A percentile compares a stretch with the other conserved stretches of the same genome.
phyloP scores from a whole-genome alignment of 73 alveolate species.

The Paramecium tetraurelia region DNA sequence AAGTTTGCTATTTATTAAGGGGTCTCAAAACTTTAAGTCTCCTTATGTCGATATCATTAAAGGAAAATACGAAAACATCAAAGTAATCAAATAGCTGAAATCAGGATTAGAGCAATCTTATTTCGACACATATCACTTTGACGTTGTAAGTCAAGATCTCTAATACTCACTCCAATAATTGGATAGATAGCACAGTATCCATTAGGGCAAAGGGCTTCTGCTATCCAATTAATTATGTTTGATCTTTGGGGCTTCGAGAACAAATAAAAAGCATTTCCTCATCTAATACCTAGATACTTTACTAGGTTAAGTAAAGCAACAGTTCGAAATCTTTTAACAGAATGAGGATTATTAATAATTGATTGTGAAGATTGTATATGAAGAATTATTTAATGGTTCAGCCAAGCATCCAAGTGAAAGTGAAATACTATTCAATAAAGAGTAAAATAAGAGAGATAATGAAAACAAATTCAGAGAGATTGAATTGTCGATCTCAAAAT shows the following conservation, averaged over 20 bases:
- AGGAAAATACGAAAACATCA: slow-evolving; percentile 13
- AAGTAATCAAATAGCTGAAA: not conserved
- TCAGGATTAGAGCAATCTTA: slow-evolving; percentile 8
- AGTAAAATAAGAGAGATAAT: not conserved
- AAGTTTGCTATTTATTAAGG: not conserved
- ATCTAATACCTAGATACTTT: not conserved
- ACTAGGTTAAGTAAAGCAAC: not conserved
- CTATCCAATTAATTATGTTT: not conserved
- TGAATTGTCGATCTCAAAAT: not conserved
- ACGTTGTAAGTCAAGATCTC: not conserved
- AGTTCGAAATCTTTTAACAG: not conserved
- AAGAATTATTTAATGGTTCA: not conserved
- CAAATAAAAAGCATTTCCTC: not conserved
- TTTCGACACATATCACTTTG: not conserved
- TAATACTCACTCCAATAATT: not conserved
- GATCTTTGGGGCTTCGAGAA: slow-evolving; percentile 8
- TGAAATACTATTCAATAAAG: not conserved
- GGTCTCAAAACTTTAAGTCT: not conserved
- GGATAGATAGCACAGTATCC: slow-evolving; percentile 11
- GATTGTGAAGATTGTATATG: not conserved
- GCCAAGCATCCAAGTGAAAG: not conserved
- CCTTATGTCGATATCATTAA: not conserved
- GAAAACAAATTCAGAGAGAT: not conserved
- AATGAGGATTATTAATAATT: not conserved
- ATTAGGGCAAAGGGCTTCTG: not conserved